A percentile compares a stretch with the other conserved stretches of the same genome.
phyloP scores from a whole-genome alignment of 1,284 basidiomycete species.

The Sporisorium sorghi region DNA sequence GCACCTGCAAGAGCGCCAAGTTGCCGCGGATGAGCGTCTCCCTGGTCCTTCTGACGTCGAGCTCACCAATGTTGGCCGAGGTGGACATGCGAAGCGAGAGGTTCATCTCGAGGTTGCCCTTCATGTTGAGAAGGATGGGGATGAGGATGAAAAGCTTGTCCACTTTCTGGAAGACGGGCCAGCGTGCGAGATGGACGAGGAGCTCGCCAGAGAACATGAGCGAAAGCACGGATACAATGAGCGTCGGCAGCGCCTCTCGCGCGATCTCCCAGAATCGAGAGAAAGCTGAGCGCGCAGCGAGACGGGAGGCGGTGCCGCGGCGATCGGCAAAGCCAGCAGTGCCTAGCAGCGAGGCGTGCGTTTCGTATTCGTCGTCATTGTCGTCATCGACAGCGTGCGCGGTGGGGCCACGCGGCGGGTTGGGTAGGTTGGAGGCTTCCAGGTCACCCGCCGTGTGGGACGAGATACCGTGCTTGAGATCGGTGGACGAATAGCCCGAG shows the following conservation, averaged over 20 bases:
- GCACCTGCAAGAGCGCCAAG: slow-evolving; percentile 87
- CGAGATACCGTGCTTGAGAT: slow-evolving; percentile 9
- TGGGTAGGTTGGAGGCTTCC: slow-evolving; percentile 17
- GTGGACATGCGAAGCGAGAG: slow-evolving; percentile 72
- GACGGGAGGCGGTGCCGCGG: slow-evolving; percentile 39
- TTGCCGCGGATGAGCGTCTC: slow-evolving; percentile 83
- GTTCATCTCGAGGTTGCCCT: slow-evolving; percentile 97
- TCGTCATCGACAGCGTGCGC: slow-evolving; percentile 9
- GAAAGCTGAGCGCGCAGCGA: slow-evolving; percentile 29
- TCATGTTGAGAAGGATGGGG: slow-evolving; percentile 92
- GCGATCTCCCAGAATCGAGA: slow-evolving; percentile 58
- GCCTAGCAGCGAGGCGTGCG: slow-evolving; percentile 38
- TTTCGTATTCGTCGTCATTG: slow-evolving; percentile 42
- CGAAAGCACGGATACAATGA: slow-evolving; percentile 71
- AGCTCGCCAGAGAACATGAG: slow-evolving; percentile 88
- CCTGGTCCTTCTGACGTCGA: slow-evolving; percentile 79
- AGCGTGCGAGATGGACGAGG: slow-evolving; percentile 83
- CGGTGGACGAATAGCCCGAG: slow-evolving; percentile 24
- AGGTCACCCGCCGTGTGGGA: slow-evolving; percentile 13
- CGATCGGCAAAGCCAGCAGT: slow-evolving; percentile 47
- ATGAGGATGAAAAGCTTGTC: slow-evolving; percentile 97
- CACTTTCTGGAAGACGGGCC: slow-evolving; percentile 85
- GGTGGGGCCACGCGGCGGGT: slow-evolving; percentile 6
- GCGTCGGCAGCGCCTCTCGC: slow-evolving; percentile 71
- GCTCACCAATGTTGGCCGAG: slow-evolving; percentile 81